Conservation (phyloP, 306 rosid genomes). For the apple (Malus domestica) region ASM211411v1 NC_041796.1:14205501-14206000, state of each 20-base stretch:
- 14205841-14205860: neutral
- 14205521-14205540: neutral
- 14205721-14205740: constrained; percentile 68
- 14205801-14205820: neutral
- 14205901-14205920: constrained; percentile 4
- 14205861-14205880: constrained; percentile 59
- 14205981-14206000: neutral
- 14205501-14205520: neutral
- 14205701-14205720: constrained; percentile 74
- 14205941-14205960: neutral
- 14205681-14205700: constrained; percentile 56
- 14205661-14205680: constrained; percentile 65
- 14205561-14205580: constrained; percentile 18
- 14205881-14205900: constrained; percentile 52
- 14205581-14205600: constrained; percentile 60
- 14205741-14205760: constrained; percentile 44
- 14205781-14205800: neutral
- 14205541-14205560: neutral
- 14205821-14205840: neutral
- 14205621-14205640: constrained; percentile 48
- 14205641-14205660: constrained; percentile 53
- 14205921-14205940: neutral
- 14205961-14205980: neutral
- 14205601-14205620: constrained; percentile 70
- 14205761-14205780: constrained; percentile 34